Evolutionary conservation across 371 early-diverging fungal species (phyloP), one percentile per base, ranked within the genome.

Genomic region (Apophysomyces ossiformis): DNA sequence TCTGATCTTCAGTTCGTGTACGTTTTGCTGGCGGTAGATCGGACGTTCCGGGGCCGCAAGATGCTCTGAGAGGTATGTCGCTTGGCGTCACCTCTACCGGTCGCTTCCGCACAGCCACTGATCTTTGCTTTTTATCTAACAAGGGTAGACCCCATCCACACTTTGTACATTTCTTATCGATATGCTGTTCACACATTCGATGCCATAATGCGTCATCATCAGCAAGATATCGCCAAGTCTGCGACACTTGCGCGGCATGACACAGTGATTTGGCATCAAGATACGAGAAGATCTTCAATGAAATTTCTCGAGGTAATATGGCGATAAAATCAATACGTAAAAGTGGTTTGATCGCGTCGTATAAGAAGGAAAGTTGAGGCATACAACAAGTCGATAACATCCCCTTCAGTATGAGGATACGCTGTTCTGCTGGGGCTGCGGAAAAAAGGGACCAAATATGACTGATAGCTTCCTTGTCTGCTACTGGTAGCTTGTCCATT

Each of bases 121-220:
- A 37, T 46, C 62, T 58, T 38, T 50, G 58, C 72, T 74, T 70
- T 68, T 84, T 77, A 68, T 79, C 72, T 35, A 95, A 75, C 56
- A 92, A 71, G 15, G 95, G 96, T 45, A 95, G 70, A 1, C 97
- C 96, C 97, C 97, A 98, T 5, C 98, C 98, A 72, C 98, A 98
- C 71, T 92, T 96, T 39, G 83, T 81, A 71, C 98, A 98, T 69
- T 95, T 93, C 70, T 92, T 93, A 78, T 96, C 95, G 63, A 97
- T 97, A 69, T 98, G 98, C 76, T 97, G 97, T 43, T 92, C 93
- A 69, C 98, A 98, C 94, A 98, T 93, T 47, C 92, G 82, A 63
- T 96, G 93, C 98, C 98, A 98, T 35, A 98, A 76, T 0, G 86
- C 72, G 70, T 97, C 95, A 68, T 95, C 95, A 66, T 98, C 94